Percentiles rank a stretch among this genome's conserved stretches.
Evolutionary conservation across 2,329 filamentous ascomycete genomes (phyloP).

Genomic region (Dactylellina sp.): DNA sequence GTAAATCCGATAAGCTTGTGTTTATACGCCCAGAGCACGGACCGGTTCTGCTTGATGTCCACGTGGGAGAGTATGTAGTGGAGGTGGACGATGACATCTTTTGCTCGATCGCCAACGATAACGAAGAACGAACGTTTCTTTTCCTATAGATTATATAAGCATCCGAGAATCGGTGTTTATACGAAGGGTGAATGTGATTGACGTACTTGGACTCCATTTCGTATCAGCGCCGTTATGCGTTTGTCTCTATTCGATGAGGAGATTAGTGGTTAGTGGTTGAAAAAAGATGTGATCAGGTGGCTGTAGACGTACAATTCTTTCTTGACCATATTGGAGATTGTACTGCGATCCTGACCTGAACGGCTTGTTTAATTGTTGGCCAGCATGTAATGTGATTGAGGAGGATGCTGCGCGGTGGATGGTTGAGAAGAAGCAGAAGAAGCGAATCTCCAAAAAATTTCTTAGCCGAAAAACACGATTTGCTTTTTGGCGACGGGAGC

Average conservation of each 20-base stretch:
- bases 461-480: constrained; percentile 26
- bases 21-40: constrained; percentile 98
- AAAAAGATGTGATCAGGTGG: background rate
- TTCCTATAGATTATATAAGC: constrained; percentile 66
- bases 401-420: constrained; percentile 14
- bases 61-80: constrained; percentile 92
- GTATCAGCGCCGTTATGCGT: constrained; percentile 88
- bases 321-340: constrained; percentile 59
- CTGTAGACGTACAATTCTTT: constrained; percentile 59
- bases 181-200: background rate
- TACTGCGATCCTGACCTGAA: constrained; percentile 21
- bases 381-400: background rate
- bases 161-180: background rate
- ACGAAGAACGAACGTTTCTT: constrained; percentile 99
- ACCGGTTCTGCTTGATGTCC: constrained; percentile 94
- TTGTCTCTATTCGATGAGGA: constrained; percentile 73
- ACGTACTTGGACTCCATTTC: constrained; percentile 79
- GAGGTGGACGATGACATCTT: constrained; percentile 95
- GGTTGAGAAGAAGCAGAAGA: constrained; percentile 13
- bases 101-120: constrained; percentile 90
- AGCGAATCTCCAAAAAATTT: constrained; percentile 44
- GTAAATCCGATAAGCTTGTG: constrained; percentile 95
- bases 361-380: constrained; percentile 28
- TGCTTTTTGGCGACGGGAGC: constrained; percentile 28
- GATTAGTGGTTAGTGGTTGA: constrained; percentile 27